Percentiles rank a stretch among this genome's conserved stretches.
Evolutionary conservation across 495 filamentous ascomycete genomes (phyloP).

Genomic region (Tuber aestivum): DNA sequence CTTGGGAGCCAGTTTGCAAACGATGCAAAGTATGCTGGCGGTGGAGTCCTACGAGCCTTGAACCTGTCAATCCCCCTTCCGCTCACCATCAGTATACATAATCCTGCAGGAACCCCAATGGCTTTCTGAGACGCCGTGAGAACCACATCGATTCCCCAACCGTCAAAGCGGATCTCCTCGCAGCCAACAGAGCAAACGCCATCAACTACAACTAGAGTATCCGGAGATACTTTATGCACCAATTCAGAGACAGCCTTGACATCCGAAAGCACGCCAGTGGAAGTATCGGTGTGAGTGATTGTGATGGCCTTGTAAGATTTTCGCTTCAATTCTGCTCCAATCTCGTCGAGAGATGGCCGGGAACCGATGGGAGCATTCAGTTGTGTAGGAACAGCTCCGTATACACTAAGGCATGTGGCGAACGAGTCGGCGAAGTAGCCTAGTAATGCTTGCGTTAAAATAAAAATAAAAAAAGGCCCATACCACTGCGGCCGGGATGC

Average conservation of each 20-base stretch:
- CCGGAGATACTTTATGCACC: constrained; percentile 76
- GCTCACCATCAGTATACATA: constrained; percentile 87
- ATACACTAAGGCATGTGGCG: constrained; percentile 80
- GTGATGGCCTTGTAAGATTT: constrained; percentile 89
- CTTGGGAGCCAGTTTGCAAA: constrained; percentile 96
- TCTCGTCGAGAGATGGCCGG: constrained; percentile 75
- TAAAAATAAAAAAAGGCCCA: neutral
- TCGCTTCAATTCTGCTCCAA: constrained; percentile 78
- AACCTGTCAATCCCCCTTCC: constrained; percentile 80
- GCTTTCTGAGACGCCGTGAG: constrained; percentile 94
- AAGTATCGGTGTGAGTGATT: constrained; percentile 94
- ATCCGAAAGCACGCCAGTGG: constrained; percentile 88
- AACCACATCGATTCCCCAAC: constrained; percentile 87
- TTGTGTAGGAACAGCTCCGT: constrained; percentile 82
- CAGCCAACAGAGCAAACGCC: constrained; percentile 94
- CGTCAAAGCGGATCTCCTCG: constrained; percentile 92
- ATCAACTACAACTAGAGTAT: constrained; percentile 86
- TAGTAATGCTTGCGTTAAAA: constrained; percentile 8
- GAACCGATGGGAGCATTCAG: constrained; percentile 83
- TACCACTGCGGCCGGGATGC: neutral
- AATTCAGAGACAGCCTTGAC: constrained; percentile 74
- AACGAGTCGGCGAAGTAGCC: constrained; percentile 98
- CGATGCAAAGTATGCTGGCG: constrained; percentile 82
- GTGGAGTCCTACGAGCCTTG: constrained; percentile 69
- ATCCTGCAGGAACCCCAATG: constrained; percentile 87